Base-by-base conservation (phyloP, 2,329 filamentous ascomycete species). In the Aspergillus fischeri region DNA sequence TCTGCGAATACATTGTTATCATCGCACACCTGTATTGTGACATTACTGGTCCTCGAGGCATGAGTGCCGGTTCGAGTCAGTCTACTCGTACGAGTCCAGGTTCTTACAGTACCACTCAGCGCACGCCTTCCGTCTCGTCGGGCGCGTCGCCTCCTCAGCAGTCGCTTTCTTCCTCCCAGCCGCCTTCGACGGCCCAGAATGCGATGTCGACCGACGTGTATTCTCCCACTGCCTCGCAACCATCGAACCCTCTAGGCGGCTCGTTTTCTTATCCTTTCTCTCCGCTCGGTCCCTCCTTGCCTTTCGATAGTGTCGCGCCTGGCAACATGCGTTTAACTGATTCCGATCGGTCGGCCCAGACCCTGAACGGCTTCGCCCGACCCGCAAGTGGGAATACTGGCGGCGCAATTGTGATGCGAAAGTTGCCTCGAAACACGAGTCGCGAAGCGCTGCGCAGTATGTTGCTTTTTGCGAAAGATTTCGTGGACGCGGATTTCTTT, bases 401-500 rank as follows among this genome's bases (percentile, higher is more conserved):
- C 52, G 70, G 75, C 49, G 73, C 76, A 49, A 77, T 88, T 59
- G 70, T 84, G 55, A 78, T 88, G 74, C 83, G 83, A 66, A 83
- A 81, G 63, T 76, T 88, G 14, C 83, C 85, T 3, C 79, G 77
- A 58, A 85, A 80, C 67, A 86, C 81, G 47, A 83, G 80, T 65
- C 73, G 77, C 52, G 84, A 86, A 60, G 77, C 81, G 20, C 77
- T 88, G 55, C 80, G 81, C 62, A 85, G 82, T 68, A 85, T 88
- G 77, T 75, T 88, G 5, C 76, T 86, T n/a, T 87, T 88, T 64
- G 83, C 85, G 21, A 83, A 85, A 64, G 84, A 87, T 60, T 77
- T 87, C 51, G 73, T 85, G 51, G 81, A 85, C 60, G 81, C 80
- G 55, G 81, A 85, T 53, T 80, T 87, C 59, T 75, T 86, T 17